Evolutionary conservation across 2,329 filamentous ascomycete genomes (phyloP).

Genomic region (Aplosporella prunicola): DNA sequence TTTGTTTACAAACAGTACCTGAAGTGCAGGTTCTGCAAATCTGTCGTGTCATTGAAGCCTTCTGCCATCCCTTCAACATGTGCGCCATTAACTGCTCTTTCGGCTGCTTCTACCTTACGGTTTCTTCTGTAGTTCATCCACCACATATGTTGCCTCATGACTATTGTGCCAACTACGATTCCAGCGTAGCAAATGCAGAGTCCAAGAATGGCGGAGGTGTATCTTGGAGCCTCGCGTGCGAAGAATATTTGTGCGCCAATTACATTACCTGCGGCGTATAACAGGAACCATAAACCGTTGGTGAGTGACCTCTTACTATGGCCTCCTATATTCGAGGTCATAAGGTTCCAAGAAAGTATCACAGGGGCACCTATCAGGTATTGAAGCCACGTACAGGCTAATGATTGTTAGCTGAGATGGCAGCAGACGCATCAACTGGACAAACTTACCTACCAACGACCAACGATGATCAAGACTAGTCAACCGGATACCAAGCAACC

Average conservation of each 20-base stretch:
- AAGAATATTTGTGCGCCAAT: constrained; percentile 41
- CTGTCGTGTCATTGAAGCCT: constrained; percentile 28
- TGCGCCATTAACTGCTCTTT: constrained; percentile 12
- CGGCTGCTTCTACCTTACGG: constrained; percentile 18
- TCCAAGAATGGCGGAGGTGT: constrained; percentile 36
- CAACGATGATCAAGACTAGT: constrained; percentile 38
- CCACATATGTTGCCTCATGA: constrained; percentile 22
- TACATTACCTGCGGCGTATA: constrained; percentile 42
- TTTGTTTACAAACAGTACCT: constrained; percentile 18
- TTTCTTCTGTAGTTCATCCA: constrained; percentile 26
- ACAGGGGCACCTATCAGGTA: constrained; percentile 42
- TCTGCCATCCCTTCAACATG: constrained; percentile 23
- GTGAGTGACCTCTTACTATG: constrained; percentile 44
- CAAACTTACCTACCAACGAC: constrained; percentile 33
- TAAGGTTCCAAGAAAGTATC: constrained; percentile 43
- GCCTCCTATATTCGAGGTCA: constrained; percentile 35
- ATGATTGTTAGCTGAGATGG: background rate
- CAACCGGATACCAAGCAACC: constrained; percentile 42
- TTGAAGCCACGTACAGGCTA: constrained; percentile 43
- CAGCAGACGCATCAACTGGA: background rate
- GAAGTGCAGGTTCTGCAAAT: constrained; percentile 24
- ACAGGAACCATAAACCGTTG: constrained; percentile 41
- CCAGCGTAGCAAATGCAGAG: constrained; percentile 36
- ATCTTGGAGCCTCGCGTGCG: constrained; percentile 34
- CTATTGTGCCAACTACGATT: constrained; percentile 27